Evolutionary conservation across 2,329 filamentous ascomycete species (phyloP), one percentile per base, ranked within the genome.

Genomic region (Fusarium hainanense): DNA sequence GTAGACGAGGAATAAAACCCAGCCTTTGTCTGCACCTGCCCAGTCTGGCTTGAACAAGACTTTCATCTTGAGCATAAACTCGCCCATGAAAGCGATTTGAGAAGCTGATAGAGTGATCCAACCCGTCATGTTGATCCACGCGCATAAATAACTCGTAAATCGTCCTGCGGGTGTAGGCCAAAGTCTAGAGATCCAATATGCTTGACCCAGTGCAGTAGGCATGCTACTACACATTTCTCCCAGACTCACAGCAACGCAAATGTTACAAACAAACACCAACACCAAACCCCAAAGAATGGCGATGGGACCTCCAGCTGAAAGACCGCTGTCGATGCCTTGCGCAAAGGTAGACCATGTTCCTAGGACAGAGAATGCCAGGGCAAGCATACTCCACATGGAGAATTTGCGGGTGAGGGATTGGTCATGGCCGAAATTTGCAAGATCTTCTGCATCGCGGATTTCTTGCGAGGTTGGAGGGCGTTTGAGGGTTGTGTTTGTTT

Each of bases 191-290:
- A 80, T 77, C 86, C 87, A 89, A 74, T 86, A 88, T 0, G 86
- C 87, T 76, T 89, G 87, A 1, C 87, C 87, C 4, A 89, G 78
- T 0, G 87, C 87, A 0, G 87, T 89, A 6, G 87, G 87, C 86
- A 89, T 88, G 66, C 82, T 84, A 66, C 85, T 88, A 72, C 82
- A 83, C 46, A 88, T 79, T 75, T 89, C 87, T 48, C 85, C 87
- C 42, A 88, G 78, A 5, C 30, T 32, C 4, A 86, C 68, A 14
- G 85, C 86, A 42, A 88, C 85, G 60, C 85, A 87, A 2, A 86
- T 52, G 58, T 86, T 87, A 72, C 85, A 87, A 32, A 77, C 65
- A 8, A 84, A 84, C 60, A 87, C 85, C n/a, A 87, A 79, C 7
- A 80, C 76, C 8, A 88, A 77, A 2, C 86, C 85, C 86, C 86